These are phyloP conservation scores for Sphagnurus paluster DNA, from an alignment of 1,284 basidiomycete species.

Conservation along the genomic window DNA sequence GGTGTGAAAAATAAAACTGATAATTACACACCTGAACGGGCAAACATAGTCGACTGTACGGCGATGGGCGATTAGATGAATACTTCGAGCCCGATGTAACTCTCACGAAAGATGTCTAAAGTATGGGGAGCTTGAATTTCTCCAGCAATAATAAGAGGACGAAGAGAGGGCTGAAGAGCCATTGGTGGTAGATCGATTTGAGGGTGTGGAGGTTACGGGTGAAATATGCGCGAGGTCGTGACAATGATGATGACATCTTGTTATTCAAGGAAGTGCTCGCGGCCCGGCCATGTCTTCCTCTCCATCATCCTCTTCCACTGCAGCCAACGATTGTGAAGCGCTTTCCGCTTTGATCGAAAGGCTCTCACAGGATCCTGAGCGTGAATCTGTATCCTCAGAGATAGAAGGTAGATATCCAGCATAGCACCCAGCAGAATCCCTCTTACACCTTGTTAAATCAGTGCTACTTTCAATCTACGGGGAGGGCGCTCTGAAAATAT, in stretches of 20 bases:
- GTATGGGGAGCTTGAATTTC: constrained; percentile 70
- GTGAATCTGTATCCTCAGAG: constrained; percentile 63
- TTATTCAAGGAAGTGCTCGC: too few relatives aligned
- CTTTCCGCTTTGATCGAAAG: constrained; percentile 47
- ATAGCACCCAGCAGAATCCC: constrained; percentile 1
- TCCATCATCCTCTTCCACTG: constrained; percentile 4
- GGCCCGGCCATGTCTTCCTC: constrained; percentile 16
- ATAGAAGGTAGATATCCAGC: constrained; percentile 56
- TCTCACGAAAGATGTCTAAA: constrained; percentile 79
- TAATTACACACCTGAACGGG: constrained; percentile 66
- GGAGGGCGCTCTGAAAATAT: constrained; percentile 58
- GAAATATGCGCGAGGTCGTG: too few relatives aligned
- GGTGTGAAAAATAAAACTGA: background rate
- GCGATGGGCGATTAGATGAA: background rate
- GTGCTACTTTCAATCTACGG: constrained; percentile 87
- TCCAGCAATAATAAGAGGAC: constrained; percentile 74
- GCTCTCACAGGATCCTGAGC: constrained; percentile 47
- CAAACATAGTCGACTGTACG: constrained; percentile 82
- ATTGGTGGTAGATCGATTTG: constrained; percentile 54
- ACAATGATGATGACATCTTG: too few relatives aligned
- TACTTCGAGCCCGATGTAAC: background rate
- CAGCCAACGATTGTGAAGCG: constrained; percentile 25
- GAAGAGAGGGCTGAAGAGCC: constrained; percentile 82
- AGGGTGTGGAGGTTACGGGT: background rate
- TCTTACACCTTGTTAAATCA: constrained; percentile 25